phyloP scores from a whole-genome alignment of 1,284 basidiomycete species.

The Leccinum fuscescens region DNA sequence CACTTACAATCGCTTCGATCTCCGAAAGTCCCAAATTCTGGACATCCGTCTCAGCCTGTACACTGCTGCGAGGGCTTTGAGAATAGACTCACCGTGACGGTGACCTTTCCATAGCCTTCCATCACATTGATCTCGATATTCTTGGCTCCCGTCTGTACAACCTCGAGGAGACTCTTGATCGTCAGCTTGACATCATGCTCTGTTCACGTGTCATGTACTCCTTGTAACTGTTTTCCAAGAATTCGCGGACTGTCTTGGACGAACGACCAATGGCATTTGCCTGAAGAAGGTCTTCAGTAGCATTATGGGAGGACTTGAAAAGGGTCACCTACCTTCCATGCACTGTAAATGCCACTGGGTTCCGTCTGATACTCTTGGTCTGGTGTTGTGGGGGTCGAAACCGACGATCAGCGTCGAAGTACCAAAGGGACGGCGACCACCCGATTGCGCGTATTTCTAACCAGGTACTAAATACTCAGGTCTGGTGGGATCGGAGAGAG shows the following conservation, averaged over 20 bases:
- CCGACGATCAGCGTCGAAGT: constrained; percentile 97
- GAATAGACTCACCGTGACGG: constrained; percentile 51
- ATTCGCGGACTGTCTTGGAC: constrained; percentile 97
- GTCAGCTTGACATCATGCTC: constrained; percentile 82
- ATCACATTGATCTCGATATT: constrained; percentile 98
- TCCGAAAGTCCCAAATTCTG: constrained; percentile 84
- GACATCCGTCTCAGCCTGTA: constrained; percentile 3
- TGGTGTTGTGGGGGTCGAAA: constrained; percentile 91
- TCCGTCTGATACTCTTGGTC: constrained; percentile 94
- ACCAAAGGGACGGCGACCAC: constrained; percentile 97
- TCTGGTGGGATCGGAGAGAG: neutral
- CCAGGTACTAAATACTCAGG: neutral
- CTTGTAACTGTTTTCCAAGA: constrained; percentile 97
- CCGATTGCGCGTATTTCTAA: constrained; percentile 96
- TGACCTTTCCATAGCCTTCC: constrained; percentile 89
- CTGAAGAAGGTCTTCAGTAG: constrained; percentile 40
- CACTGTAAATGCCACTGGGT: constrained; percentile 96
- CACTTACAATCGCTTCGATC: constrained; percentile 86
- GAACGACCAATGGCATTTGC: constrained; percentile 98
- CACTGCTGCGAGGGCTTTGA: neutral
- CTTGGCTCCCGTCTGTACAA: constrained; percentile 99
- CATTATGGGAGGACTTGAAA: neutral
- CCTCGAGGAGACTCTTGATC: constrained; percentile 94
- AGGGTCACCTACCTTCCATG: constrained; percentile 82
- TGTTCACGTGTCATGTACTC: constrained; percentile 88